Evolutionary conservation across 345 rosid genomes (phyloP).

Genomic region (Populus euphratica): DNA sequence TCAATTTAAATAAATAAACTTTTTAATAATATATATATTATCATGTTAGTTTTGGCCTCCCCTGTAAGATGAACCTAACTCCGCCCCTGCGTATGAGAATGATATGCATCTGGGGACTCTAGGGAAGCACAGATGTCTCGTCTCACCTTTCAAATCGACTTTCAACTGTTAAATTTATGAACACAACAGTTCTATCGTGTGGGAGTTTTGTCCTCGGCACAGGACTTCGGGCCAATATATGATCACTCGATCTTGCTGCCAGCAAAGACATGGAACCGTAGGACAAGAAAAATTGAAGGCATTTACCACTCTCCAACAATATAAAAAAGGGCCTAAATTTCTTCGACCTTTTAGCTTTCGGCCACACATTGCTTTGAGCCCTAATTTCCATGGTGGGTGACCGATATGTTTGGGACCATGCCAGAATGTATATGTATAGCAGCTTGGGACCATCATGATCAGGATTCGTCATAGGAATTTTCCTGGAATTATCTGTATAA

Average conservation of each 20-base stretch:
- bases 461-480: neutral
- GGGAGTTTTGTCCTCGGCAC: neutral
- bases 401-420: slow-evolving; percentile 29
- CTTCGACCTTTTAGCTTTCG: slow-evolving; percentile 1
- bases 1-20: too few species aligned
- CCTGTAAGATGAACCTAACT: too few species aligned
- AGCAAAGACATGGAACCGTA: neutral
- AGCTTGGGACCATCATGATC: slow-evolving; percentile 20
- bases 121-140: too few species aligned
- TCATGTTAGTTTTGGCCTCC: too few species aligned
- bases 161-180: too few species aligned
- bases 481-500: neutral
- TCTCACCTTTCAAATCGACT: too few species aligned
- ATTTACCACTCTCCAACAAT: neutral
- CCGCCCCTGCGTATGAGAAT: too few species aligned
- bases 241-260: neutral
- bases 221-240: neutral
- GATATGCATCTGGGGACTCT: too few species aligned
- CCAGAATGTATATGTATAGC: neutral
- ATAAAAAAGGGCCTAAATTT: too few species aligned
- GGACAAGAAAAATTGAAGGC: neutral
- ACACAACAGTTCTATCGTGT: too few species aligned
- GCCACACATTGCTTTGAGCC: slow-evolving; percentile 2
- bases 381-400: slow-evolving; percentile 23
- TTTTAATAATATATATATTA: too few species aligned